These are phyloP conservation scores for Carex kokanica DNA, from an alignment of 176 grass and related monocot species.

Conservation along the genomic window DNA sequence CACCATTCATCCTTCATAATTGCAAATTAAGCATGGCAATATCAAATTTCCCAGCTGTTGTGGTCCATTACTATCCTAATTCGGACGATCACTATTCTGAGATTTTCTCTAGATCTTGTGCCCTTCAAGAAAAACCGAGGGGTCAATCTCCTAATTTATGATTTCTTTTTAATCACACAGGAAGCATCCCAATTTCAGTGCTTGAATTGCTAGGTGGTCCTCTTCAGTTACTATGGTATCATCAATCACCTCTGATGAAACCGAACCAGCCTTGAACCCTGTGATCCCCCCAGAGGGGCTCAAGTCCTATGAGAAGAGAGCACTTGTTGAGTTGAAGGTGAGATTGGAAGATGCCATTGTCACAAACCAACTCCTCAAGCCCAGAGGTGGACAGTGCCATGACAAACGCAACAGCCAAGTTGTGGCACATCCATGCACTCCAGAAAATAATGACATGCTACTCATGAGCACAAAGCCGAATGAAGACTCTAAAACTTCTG, in stretches of 20 bases:
- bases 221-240: conserved; percentile 11
- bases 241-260: neutral
- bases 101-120: neutral
- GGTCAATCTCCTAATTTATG: neutral
- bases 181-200: neutral
- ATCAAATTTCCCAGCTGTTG: neutral
- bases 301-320: conserved; percentile 20
- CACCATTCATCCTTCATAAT: conserved; percentile 3
- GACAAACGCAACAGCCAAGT: conserved; percentile 26
- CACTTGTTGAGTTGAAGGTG: conserved; percentile 19
- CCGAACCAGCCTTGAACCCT: neutral
- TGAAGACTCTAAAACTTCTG: neutral
- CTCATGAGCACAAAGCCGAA: neutral
- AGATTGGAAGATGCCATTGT: conserved; percentile 30
- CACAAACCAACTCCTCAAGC: conserved; percentile 11
- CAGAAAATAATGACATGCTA: neutral
- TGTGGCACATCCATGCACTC: neutral
- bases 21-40: neutral
- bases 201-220: conserved; percentile 7
- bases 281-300: conserved; percentile 5
- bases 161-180: neutral
- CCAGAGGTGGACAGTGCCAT: neutral
- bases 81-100: conserved; percentile 4
- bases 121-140: neutral
- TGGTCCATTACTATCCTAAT: neutral